phyloP scores from a whole-genome alignment of 2,329 filamentous ascomycete species.

The Byssochlamys sp. region DNA sequence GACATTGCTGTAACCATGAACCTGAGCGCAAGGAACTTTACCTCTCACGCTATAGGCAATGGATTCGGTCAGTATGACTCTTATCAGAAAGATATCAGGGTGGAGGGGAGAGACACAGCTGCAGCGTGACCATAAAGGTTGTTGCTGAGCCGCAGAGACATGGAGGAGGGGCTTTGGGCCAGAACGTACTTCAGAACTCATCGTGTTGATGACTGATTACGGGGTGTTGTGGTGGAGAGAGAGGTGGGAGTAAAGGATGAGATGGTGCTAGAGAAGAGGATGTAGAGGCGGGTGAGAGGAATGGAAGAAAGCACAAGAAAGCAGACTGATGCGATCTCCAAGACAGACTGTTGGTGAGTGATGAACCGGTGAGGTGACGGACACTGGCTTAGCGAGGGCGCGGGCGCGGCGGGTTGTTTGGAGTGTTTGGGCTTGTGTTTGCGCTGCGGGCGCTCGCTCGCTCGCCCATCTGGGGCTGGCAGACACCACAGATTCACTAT shows the following conservation, averaged over 20 bases:
- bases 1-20: constrained; percentile 7
- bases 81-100: constrained; percentile 23
- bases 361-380: constrained; percentile 18
- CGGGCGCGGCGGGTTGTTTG: constrained; percentile 13
- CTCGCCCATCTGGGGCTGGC: neutral
- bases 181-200: constrained; percentile 55
- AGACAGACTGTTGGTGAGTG: constrained; percentile 8
- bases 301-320: constrained; percentile 1
- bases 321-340: constrained; percentile 13
- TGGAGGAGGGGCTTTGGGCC: constrained; percentile 24
- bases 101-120: constrained; percentile 7
- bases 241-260: constrained; percentile 10
- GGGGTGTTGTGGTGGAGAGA: constrained; percentile 44
- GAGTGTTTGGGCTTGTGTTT: constrained; percentile 4
- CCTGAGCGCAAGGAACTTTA: constrained; percentile 36
- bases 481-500: neutral
- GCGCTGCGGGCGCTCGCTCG: neutral
- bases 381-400: constrained; percentile 14
- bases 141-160: constrained; percentile 21
- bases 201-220: constrained; percentile 29
- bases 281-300: neutral
- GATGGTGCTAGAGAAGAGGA: constrained; percentile 5
- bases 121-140: constrained; percentile 14
- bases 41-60: constrained; percentile 55
- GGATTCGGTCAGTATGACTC: constrained; percentile 24